Percentiles rank a stretch among this genome's conserved stretches.
These are phyloP conservation scores for Aristolochia fimbriata DNA, from an alignment of 164 flowering plant species.

Conservation along the genomic window DNA sequence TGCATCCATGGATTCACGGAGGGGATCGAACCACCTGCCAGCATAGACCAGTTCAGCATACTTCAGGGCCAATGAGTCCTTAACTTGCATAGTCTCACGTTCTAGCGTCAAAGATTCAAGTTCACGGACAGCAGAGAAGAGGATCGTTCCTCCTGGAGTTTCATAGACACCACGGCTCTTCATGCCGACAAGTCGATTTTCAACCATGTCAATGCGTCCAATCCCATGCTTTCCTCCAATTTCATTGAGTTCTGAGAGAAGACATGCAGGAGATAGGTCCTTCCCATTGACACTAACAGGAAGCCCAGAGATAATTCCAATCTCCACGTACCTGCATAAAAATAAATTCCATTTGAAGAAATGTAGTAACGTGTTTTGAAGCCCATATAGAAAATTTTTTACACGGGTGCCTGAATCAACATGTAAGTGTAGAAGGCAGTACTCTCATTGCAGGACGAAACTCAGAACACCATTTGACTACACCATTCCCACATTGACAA, in stretches of 20 bases:
- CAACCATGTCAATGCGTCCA: constrained; percentile 91
- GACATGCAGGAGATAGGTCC: constrained; percentile 69
- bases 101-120: constrained; percentile 89
- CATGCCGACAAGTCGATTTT: constrained; percentile 93
- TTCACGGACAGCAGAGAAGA: constrained; percentile 65
- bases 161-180: constrained; percentile 97
- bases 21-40: constrained; percentile 94
- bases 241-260: constrained; percentile 64
- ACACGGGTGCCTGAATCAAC: too few relatives aligned
- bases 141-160: constrained; percentile 94
- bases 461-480: too few relatives aligned
- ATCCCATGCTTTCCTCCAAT: constrained; percentile 86
- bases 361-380: too few relatives aligned
- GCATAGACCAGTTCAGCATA: constrained; percentile 97
- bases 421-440: too few relatives aligned
- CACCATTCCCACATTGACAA: too few relatives aligned
- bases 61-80: constrained; percentile 70
- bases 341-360: too few relatives aligned
- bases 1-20: constrained; percentile 76
- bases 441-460: too few relatives aligned
- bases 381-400: too few relatives aligned
- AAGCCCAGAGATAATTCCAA: constrained; percentile 64
- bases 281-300: constrained; percentile 76
- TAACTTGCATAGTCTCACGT: constrained; percentile 71
- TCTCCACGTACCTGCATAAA: constrained; percentile 24